Percentiles rank a stretch among this genome's conserved stretches.
Evolutionary conservation across 176 grass and related monocot genomes (phyloP).

Genomic region (Thinopyrum elongatum): DNA sequence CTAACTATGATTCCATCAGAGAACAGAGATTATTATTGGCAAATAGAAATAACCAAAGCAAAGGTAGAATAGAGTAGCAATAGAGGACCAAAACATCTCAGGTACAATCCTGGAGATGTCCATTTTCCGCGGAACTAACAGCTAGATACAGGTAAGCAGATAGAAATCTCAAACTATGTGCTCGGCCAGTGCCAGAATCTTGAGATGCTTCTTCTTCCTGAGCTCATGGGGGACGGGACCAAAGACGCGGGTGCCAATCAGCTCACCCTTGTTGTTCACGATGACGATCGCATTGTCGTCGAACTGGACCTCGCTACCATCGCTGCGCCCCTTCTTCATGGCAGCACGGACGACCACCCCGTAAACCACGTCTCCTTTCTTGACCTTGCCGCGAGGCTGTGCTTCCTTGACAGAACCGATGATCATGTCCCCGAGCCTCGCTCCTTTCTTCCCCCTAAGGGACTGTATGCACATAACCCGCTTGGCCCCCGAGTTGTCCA

Average conservation of each 20-base stretch:
- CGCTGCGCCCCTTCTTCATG: conserved; percentile 74
- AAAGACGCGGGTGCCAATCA: conserved; percentile 79
- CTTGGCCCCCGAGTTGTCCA: conserved; percentile 92
- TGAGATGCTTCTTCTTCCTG: conserved; percentile 89
- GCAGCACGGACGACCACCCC: conserved; percentile 93
- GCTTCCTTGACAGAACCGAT: conserved; percentile 96
- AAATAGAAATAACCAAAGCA: too few relatives aligned
- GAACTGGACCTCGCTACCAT: conserved; percentile 86
- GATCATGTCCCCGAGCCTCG: conserved; percentile 77
- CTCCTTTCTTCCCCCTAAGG: conserved; percentile 72
- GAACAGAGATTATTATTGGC: conserved; percentile 19
- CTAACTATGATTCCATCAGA: too few relatives aligned
- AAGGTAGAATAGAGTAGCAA: background rate
- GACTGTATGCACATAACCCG: conserved; percentile 95
- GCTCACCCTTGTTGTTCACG: conserved; percentile 89
- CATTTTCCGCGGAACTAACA: background rate
- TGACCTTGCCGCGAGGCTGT: conserved; percentile 84
- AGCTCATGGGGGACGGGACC: conserved; percentile 81
- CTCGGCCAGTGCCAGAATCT: conserved; percentile 84
- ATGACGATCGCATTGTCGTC: conserved; percentile 86
- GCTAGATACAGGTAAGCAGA: background rate
- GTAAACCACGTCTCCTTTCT: conserved; percentile 96
- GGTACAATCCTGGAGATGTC: background rate
- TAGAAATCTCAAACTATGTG: conserved; percentile 65
- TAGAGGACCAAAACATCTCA: background rate